These are phyloP conservation scores for Boletus vermiculosoides DNA, from an alignment of 768 basidiomycete species.

Conservation along the genomic window DNA sequence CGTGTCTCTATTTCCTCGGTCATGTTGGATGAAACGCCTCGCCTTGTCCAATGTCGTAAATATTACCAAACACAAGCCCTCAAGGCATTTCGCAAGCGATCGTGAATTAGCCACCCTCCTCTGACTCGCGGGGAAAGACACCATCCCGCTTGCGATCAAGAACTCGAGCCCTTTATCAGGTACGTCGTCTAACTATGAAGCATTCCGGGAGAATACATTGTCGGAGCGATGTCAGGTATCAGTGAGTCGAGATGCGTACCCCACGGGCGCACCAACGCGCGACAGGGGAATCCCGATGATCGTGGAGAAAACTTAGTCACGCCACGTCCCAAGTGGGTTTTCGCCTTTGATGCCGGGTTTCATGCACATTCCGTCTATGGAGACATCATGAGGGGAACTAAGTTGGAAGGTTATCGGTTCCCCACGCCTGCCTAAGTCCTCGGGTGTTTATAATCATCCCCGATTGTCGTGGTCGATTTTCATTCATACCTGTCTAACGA, in stretches of 20 bases:
- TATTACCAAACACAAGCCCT: too few species aligned
- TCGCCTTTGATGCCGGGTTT: slow-evolving; percentile 10
- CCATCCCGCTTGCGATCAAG: not conserved
- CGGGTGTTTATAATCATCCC: not conserved
- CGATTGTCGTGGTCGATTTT: not conserved
- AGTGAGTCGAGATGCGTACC: not conserved
- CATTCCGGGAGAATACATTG: not conserved
- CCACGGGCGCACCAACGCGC: too few species aligned
- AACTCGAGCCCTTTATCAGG: not conserved
- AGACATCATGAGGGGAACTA: slow-evolving; percentile 1
- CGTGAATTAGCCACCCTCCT: not conserved
- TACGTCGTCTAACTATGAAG: not conserved
- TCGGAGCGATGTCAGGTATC: not conserved
- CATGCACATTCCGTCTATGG: slow-evolving; percentile 5
- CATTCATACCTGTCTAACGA: not conserved
- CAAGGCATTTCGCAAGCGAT: not conserved
- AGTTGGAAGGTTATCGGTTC: slow-evolving; percentile 17
- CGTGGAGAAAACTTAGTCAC: slow-evolving; percentile 13
- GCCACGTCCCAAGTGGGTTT: slow-evolving; percentile 5
- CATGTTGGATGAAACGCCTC: not conserved
- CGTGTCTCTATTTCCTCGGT: not conserved
- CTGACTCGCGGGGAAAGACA: not conserved
- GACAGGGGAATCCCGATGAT: slow-evolving; percentile 5
- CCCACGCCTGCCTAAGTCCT: not conserved
- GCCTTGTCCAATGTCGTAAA: not conserved